These are phyloP conservation scores for Corallochytrium limacisporum DNA, from an alignment of 78 protist species.

Conservation along the genomic window DNA sequence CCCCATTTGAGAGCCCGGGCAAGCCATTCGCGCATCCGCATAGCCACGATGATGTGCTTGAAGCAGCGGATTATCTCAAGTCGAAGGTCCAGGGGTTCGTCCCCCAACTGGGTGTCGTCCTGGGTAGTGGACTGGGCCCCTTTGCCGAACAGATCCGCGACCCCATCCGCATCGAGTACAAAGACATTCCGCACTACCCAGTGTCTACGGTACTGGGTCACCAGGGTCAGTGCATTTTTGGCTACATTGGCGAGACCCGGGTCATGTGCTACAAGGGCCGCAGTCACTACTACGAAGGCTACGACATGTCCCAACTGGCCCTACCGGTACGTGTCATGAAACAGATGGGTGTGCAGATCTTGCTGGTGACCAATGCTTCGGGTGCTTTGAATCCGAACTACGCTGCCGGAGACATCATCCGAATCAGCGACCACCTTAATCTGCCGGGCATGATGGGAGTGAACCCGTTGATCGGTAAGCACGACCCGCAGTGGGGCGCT, in stretches of 20 bases:
- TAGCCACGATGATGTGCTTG: too few species aligned
- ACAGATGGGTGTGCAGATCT: background rate
- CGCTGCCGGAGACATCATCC: constrained; percentile 19
- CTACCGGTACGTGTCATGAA: background rate
- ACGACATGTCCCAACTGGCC: background rate
- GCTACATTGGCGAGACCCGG: background rate
- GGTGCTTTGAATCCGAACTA: constrained; percentile 1
- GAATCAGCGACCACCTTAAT: constrained; percentile 24
- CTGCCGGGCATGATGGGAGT: constrained; percentile 3
- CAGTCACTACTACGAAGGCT: constrained; percentile 33
- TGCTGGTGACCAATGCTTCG: constrained; percentile 26
- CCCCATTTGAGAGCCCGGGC: too few species aligned
- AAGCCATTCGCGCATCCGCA: too few species aligned
- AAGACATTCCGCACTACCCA: constrained; percentile 28
- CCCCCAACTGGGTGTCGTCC: too few species aligned
- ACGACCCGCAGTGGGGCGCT: constrained; percentile 5
- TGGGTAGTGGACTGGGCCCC: constrained; percentile 18
- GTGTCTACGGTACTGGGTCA: constrained; percentile 12
- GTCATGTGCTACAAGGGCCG: constrained; percentile 19
- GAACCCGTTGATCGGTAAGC: constrained; percentile 17
- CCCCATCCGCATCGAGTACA: background rate
- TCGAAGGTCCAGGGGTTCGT: too few species aligned
- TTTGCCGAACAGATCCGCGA: constrained; percentile 7
- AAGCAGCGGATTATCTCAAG: too few species aligned
- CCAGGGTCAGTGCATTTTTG: constrained; percentile 7